Percentiles rank a stretch among this genome's conserved stretches.
Evolutionary conservation across 129 eudicot genomes (phyloP).

Genomic region (Flaveria bidentis): DNA sequence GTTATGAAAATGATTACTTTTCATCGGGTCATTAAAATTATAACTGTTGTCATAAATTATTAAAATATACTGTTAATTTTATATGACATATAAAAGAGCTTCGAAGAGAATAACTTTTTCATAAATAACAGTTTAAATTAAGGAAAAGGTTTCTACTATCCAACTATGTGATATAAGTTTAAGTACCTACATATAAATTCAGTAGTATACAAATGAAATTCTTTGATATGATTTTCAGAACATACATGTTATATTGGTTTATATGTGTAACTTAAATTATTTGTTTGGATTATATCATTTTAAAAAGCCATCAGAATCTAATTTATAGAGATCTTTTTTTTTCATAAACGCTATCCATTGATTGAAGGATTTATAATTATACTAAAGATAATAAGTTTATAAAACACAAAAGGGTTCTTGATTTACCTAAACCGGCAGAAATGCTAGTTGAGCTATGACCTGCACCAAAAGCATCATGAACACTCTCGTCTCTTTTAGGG

Average conservation of each 20-base stretch:
- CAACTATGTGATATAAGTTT: no score
- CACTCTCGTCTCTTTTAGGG: slow-evolving; percentile 73
- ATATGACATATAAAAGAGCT: neutral
- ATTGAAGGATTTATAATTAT: no score
- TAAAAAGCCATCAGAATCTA: no score
- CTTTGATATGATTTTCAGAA: neutral
- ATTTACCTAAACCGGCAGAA: slow-evolving; percentile 65
- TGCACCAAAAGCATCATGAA: slow-evolving; percentile 72
- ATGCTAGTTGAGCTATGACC: slow-evolving; percentile 87
- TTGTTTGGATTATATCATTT: no score
- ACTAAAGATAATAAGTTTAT: no score
- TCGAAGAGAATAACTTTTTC: neutral
- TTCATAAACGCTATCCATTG: no score
- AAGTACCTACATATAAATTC: no score
- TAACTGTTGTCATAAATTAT: neutral
- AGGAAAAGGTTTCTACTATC: neutral
- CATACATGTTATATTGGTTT: neutral
- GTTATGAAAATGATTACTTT: no score
- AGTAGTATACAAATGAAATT: neutral
- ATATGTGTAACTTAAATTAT: neutral
- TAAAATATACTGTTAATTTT: neutral
- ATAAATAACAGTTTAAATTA: neutral
- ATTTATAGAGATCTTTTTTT: no score
- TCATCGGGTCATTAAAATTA: no score
- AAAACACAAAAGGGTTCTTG: no score